phyloP scores from a whole-genome alignment of 2,329 filamentous ascomycete species.

The Xylaria sp. region DNA sequence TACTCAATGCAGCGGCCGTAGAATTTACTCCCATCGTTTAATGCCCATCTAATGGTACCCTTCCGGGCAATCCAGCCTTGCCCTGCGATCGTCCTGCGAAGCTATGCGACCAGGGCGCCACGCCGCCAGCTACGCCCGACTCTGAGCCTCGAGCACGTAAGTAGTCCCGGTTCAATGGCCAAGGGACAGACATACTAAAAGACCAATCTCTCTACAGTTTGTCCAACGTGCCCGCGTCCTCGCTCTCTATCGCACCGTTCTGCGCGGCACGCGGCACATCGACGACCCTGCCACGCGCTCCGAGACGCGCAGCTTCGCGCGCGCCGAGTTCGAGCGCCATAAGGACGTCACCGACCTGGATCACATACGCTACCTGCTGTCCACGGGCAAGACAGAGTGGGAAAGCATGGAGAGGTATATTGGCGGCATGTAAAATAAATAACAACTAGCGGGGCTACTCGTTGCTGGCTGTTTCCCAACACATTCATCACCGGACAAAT shows the following conservation, averaged over 20 bases:
- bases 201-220: conserved; percentile 58
- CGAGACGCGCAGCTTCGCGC: conserved; percentile 68
- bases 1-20: conserved; percentile 33
- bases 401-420: conserved; percentile 70
- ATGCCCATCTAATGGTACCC: conserved; percentile 40
- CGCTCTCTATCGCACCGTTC: conserved; percentile 67
- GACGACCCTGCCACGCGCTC: conserved; percentile 60
- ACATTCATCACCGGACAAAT: conserved; percentile 5
- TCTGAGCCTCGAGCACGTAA: conserved; percentile 69
- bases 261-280: conserved; percentile 66
- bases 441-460: conserved; percentile 3
- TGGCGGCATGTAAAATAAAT: conserved; percentile 54
- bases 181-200: conserved; percentile 20
- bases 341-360: conserved; percentile 64
- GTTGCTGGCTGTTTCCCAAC: no score
- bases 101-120: conserved; percentile 51
- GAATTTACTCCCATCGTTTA: not conserved
- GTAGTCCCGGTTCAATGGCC: conserved; percentile 38
- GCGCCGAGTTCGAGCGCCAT: conserved; percentile 71
- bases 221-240: conserved; percentile 66
- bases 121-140: conserved; percentile 55
- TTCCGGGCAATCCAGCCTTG: conserved; percentile 36
- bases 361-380: conserved; percentile 72
- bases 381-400: conserved; percentile 74
- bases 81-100: conserved; percentile 47